Evolutionary conservation across 805 yeast genomes (phyloP).

Genomic region (Komagataella ulmi): DNA sequence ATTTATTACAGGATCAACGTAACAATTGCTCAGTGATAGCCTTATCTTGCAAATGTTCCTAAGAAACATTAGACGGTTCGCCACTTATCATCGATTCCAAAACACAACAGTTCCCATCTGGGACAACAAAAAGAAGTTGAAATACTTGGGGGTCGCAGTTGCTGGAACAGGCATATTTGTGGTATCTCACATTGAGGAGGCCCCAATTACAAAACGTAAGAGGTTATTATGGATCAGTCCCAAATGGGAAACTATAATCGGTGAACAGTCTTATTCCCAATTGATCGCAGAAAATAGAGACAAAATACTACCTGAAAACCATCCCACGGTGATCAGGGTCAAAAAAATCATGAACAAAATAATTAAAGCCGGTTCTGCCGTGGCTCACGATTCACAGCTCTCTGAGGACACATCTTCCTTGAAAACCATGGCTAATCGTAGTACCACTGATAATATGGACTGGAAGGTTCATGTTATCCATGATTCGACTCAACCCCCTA

Average conservation of each 20-base stretch:
- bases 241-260: conserved; percentile 48
- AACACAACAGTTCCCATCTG: not conserved
- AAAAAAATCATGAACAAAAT: conserved; percentile 50
- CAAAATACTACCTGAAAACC: conserved; percentile 43
- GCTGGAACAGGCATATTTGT: conserved; percentile 24
- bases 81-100: not conserved
- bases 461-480: conserved; percentile 81
- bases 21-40: not conserved
- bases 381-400: not conserved
- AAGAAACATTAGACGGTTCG: not conserved
- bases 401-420: not conserved
- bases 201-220: conserved; percentile 66
- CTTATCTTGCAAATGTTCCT: not conserved
- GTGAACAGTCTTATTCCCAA: conserved; percentile 50
- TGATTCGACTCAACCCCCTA: conserved; percentile 75
- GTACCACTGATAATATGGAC: conserved; percentile 16
- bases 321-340: conserved; percentile 48
- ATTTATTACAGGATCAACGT: not conserved
- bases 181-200: conserved; percentile 52
- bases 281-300: conserved; percentile 39
- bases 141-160: conserved; percentile 17
- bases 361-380: conserved; percentile 33
- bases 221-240: conserved; percentile 60
- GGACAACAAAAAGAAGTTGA: conserved; percentile 1
- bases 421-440: not conserved